Base-by-base conservation (phyloP, 495 filamentous ascomycete species). In the Lophiotrema nucula region DNA sequence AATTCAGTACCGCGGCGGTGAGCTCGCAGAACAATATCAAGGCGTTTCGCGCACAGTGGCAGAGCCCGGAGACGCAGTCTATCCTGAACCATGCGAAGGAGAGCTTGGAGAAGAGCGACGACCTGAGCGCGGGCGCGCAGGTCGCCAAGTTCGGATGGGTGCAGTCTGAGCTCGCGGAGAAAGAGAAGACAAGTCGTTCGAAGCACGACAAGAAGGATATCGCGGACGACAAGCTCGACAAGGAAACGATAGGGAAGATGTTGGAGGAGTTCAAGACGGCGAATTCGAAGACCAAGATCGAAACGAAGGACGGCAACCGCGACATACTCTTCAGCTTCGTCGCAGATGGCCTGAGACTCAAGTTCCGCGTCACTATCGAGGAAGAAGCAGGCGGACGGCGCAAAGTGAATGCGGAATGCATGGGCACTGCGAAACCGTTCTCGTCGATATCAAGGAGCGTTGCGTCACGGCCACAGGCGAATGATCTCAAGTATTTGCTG, bases 401-500 rank as follows among this genome's bases (percentile, higher is more conserved):
- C 35, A 60, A 50, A 47, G 28, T 64, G 15, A 55, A 53, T 33
- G 67, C 37, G 1, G 64, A 67, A 38, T 67, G 64, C 42, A 33
- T 62, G 28, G 64, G 67, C 10, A 50, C 42, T 12, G 53, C 31
- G 27, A 51, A 45, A 21, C 38, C 53, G 18, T 53, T 42, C 49
- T 23, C 26, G 12, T 26, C 52, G 3, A 57, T 69, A 19, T 57
- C 53, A 6, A 60, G 57, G 53, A 67, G 52, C 42, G 24, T 69
- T 10, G 53, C 56, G 13, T 58, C 64, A 46, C 43, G 67, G 28
- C 56, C 55, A 24, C 23, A 47, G 12, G 16, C 43, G 33, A 46
- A 62, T n/a, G 53, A 67, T 41, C 45, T 69, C 15, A 45, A 49
- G 53, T 56, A 67, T 49, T 38, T 67, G 16, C 45, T 69, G 60